Percentiles rank a stretch among this genome's conserved stretches.
Evolutionary conservation across 495 filamentous ascomycete species (phyloP).

Genomic region (Clohesyomyces aquaticus): DNA sequence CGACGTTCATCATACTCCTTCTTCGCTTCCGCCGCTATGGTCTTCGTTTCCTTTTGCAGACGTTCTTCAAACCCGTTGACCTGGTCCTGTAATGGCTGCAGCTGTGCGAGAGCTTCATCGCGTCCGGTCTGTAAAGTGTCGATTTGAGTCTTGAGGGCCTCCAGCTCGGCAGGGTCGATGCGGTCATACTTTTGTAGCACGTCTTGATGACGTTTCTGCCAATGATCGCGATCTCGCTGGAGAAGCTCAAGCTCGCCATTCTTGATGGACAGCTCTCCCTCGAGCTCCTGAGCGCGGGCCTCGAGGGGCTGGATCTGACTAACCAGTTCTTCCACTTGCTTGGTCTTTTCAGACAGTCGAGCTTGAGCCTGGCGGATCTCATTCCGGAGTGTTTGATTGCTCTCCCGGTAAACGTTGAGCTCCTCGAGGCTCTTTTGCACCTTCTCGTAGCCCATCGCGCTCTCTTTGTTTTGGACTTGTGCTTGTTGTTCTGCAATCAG

Average conservation of each 20-base stretch:
- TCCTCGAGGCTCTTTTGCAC: conserved; percentile 92
- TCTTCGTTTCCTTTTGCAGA: conserved; percentile 49
- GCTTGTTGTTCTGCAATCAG: conserved; percentile 82
- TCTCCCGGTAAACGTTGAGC: conserved; percentile 88
- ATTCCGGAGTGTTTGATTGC: conserved; percentile 84
- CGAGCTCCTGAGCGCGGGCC: conserved; percentile 73
- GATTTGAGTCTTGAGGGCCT: conserved; percentile 75
- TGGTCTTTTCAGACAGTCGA: conserved; percentile 71
- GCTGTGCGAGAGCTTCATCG: conserved; percentile 59
- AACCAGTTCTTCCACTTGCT: conserved; percentile 72
- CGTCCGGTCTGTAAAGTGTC: conserved; percentile 69
- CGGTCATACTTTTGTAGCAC: conserved; percentile 96
- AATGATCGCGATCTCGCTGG: conserved; percentile 84
- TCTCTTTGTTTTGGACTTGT: conserved; percentile 72
- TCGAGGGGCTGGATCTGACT: conserved; percentile 81
- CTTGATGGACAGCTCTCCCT: conserved; percentile 74
- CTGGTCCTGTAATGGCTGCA: conserved; percentile 45
- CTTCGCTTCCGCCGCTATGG: conserved; percentile 19
- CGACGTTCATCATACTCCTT: conserved; percentile 52
- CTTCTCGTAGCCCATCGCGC: conserved; percentile 76
- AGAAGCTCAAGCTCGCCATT: conserved; percentile 85
- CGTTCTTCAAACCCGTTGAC: conserved; percentile 56
- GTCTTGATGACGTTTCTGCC: conserved; percentile 90
- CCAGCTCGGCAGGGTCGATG: conserved; percentile 87
- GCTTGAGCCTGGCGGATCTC: conserved; percentile 78